Percentiles rank a stretch among this genome's conserved stretches.
phyloP scores from a whole-genome alignment of 202 grass and related monocot species.

The Setaria viridis region DNA sequence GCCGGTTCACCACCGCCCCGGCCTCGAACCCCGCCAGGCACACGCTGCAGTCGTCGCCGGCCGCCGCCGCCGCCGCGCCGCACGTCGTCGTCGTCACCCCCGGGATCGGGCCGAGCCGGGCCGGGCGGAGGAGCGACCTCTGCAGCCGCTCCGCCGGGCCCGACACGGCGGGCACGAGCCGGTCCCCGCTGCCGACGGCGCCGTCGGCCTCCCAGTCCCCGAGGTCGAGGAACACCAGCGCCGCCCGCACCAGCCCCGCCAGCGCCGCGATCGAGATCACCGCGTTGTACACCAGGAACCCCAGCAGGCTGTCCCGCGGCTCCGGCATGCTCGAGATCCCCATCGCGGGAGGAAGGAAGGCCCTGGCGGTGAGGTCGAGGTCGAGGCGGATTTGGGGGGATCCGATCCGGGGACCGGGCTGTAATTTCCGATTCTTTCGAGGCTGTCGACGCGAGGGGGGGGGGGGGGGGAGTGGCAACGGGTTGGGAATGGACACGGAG shows the following conservation, averaged over 20 bases:
- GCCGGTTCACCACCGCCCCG: conserved; percentile 72
- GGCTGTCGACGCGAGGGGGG: conserved; percentile 23
- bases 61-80: conserved; percentile 8
- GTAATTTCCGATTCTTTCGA: conserved; percentile 23
- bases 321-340: conserved; percentile 82
- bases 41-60: conserved; percentile 64
- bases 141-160: conserved; percentile 55
- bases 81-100: neutral
- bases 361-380: neutral
- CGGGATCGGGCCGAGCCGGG: conserved; percentile 51
- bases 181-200: conserved; percentile 28
- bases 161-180: neutral
- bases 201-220: neutral
- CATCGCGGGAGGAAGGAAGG: conserved; percentile 45
- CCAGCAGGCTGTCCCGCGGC: conserved; percentile 80
- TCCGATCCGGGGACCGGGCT: conserved; percentile 25
- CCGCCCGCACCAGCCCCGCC: conserved; percentile 56
- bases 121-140: conserved; percentile 53
- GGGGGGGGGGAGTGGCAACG: neutral
- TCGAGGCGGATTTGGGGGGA: neutral
- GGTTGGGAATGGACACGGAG: neutral
- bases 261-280: conserved; percentile 68
- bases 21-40: conserved; percentile 74
- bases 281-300: conserved; percentile 73
- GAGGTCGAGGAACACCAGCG: conserved; percentile 67